Base-by-base conservation (phyloP, 2,329 filamentous ascomycete species). In the Trichoderma oligosporum region DNA sequence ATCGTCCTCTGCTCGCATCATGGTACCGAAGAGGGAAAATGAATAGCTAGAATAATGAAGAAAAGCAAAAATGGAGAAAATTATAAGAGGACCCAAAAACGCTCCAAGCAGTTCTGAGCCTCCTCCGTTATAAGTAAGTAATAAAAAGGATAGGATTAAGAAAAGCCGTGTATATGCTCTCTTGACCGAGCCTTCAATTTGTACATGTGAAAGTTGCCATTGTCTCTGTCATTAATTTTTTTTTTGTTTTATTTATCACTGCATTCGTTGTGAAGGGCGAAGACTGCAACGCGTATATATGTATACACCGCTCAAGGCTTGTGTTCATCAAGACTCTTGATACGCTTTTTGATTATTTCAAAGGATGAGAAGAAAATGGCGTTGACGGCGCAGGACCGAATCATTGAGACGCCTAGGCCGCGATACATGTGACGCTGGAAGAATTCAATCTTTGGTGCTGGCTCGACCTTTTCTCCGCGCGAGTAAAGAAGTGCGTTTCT, bases 291-390 rank as follows among this genome's bases (percentile, higher is more conserved):
- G 20, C 7, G 41, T 27, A 7, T n/a, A 24, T 14, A 45, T n/a
- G 20, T 8, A 9, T n/a, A 16, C 3, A 1, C 9, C n/a, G n/a
- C 5, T 29, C 35, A 51, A 31, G n/a, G 16, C 14, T 44, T 56
- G 33, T 61, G 59, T 20, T 70, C 65, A 48, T 82, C 78, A 62
- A 82, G 73, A 8, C 74, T 71, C 66, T 81, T 80, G 71, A 85
- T 83, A 62, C 79, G 78, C 70, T 85, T 86, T 75, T 94, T 94
- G 65, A 89, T 81, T 65, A 90, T 86, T 73, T 95, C 90, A 69
- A 94, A 95, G 36, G 86, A 87, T 41, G 88, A 91, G 75, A 95
- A 95, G 79, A 95, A 95, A 66, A 95, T 88, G 63, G 89, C 89
- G 70, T 95, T 95, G 64, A 94, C 85, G 52, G 90, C 79, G 66